Conservation (phyloP, 2,329 filamentous ascomycete genomes). For the Colletotrichum australisinense region DNA sequence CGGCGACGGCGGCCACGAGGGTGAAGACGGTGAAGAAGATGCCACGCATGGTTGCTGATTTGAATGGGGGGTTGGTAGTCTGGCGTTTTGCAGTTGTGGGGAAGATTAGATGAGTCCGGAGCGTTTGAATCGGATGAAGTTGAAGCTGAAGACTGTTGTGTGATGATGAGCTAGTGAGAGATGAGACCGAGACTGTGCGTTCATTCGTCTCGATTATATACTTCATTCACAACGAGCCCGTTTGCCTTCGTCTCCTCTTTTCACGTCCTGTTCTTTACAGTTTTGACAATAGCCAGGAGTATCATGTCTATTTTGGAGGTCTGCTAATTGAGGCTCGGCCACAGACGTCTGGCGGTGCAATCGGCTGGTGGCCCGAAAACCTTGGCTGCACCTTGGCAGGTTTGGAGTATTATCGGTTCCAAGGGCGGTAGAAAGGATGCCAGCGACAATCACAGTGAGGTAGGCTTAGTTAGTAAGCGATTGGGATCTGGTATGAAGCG, state of each 20-base stretch:
- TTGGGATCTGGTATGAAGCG: background rate
- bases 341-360: constrained; percentile 15
- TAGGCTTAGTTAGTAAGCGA: background rate
- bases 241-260: background rate
- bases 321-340: constrained; percentile 11
- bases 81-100: background rate
- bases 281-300: background rate
- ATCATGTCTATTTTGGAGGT: constrained; percentile 21
- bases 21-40: constrained; percentile 15
- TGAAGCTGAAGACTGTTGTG: background rate
- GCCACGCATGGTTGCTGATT: constrained; percentile 16
- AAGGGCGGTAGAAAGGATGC: background rate
- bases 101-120: background rate
- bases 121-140: background rate
- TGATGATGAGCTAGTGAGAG: background rate
- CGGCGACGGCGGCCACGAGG: constrained; percentile 10
- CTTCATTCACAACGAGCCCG: background rate
- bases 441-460: background rate
- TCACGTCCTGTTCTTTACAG: background rate
- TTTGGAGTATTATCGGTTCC: constrained; percentile 26
- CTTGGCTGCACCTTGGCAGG: constrained; percentile 32
- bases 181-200: constrained; percentile 4
- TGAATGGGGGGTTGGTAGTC: background rate
- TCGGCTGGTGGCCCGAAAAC: constrained; percentile 20
- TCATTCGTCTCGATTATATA: constrained; percentile 24